These are phyloP conservation scores for Dactylellina leptospora DNA, from an alignment of 2,329 filamentous ascomycete species.

Conservation along the genomic window DNA sequence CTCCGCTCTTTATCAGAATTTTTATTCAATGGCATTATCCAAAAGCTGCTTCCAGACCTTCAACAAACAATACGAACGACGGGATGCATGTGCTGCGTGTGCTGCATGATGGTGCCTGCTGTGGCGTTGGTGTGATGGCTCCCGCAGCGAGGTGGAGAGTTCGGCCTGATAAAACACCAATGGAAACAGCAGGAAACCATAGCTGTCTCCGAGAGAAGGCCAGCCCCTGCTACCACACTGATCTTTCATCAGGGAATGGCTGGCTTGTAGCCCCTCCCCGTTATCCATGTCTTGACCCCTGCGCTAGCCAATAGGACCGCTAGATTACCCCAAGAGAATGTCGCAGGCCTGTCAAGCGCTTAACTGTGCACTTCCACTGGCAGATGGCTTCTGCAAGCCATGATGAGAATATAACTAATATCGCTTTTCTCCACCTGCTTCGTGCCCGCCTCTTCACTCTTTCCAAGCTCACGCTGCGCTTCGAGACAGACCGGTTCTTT, in stretches of 20 bases:
- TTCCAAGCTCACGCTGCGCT: conserved; percentile 36
- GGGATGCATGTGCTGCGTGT: no score
- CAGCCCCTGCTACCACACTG: conserved; percentile 44
- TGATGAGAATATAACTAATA: conserved; percentile 54
- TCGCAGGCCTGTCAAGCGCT: conserved; percentile 52
- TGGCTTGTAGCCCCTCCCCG: conserved; percentile 36
- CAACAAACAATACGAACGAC: no score
- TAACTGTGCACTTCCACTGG: conserved; percentile 47
- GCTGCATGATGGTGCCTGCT: no score
- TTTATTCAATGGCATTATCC: conserved; percentile 23
- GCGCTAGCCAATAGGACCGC: conserved; percentile 32
- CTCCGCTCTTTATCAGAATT: no score
- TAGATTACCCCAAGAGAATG: conserved; percentile 30
- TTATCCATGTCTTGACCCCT: conserved; percentile 37
- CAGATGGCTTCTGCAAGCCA: conserved; percentile 49
- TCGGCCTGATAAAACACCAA: conserved; percentile 52
- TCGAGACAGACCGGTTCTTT: conserved; percentile 48
- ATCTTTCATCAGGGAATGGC: conserved; percentile 41
- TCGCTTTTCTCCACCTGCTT: conserved; percentile 46
- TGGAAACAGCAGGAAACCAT: conserved; percentile 49
- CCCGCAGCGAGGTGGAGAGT: conserved; percentile 3
- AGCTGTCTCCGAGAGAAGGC: conserved; percentile 35
- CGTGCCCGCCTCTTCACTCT: conserved; percentile 21
- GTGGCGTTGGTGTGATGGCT: conserved; percentile 12
- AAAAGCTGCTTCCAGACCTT: no score